These are phyloP conservation scores for Coemansia reversa DNA, from an alignment of 192 early-diverging fungal species.

Conservation along the genomic window DNA sequence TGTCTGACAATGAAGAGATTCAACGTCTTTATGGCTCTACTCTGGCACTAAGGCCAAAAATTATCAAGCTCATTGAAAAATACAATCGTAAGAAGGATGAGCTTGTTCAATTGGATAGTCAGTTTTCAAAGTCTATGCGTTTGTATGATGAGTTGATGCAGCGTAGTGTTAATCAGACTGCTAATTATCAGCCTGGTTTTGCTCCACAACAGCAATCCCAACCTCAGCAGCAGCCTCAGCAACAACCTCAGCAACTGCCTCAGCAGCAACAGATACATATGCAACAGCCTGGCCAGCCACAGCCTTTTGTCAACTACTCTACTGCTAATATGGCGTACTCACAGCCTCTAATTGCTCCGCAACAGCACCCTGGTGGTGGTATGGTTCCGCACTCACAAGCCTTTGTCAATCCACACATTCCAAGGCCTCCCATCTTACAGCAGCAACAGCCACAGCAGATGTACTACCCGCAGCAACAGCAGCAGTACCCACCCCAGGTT, in stretches of 20 bases:
- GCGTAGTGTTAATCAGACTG: slow-evolving; percentile 16
- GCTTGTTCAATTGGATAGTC: slow-evolving; percentile 23
- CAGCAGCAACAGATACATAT: slow-evolving; percentile 7
- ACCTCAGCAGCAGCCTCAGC: neutral
- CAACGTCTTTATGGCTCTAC: slow-evolving; percentile 80
- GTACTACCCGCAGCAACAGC: slow-evolving; percentile 16
- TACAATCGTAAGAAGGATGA: slow-evolving; percentile 81
- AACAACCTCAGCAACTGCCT: slow-evolving; percentile 8
- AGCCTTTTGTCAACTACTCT: slow-evolving; percentile 11
- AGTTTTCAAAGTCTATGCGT: slow-evolving; percentile 41
- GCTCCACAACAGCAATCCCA: slow-evolving; percentile 16
- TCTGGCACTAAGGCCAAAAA: slow-evolving; percentile 78
- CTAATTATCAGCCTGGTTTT: slow-evolving; percentile 6
- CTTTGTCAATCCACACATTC: neutral
- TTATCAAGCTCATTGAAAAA: slow-evolving; percentile 82
- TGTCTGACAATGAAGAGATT: slow-evolving; percentile 85
- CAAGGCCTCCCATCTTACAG: neutral
- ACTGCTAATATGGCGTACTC: slow-evolving; percentile 4
- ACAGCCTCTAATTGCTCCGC: slow-evolving; percentile 12
- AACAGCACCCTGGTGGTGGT: neutral
- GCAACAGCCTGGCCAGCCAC: slow-evolving; percentile 2
- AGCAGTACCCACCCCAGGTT: slow-evolving; percentile 10
- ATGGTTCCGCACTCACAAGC: no score
- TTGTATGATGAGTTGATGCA: slow-evolving; percentile 52
- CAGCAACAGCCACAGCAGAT: slow-evolving; percentile 9